phyloP scores from a whole-genome alignment of 768 basidiomycete species.

The Kwoniella pini region DNA sequence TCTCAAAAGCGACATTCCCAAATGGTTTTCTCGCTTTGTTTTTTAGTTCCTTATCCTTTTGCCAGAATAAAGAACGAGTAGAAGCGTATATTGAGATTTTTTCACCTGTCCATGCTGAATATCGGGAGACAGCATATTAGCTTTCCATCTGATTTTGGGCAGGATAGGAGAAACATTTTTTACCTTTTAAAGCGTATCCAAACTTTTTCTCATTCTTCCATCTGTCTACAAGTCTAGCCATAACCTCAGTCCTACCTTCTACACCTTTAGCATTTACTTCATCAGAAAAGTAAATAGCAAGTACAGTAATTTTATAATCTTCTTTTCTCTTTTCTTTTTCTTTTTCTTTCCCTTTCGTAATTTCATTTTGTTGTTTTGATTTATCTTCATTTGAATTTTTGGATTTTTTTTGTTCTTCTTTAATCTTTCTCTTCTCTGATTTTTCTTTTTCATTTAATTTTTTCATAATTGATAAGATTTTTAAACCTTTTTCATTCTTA shows the following conservation, averaged over 20 bases:
- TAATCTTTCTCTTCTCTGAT: neutral
- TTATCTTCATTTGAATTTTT: neutral
- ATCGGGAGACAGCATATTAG: too few relatives aligned
- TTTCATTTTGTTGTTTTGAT: constrained; percentile 3
- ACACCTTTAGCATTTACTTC: constrained; percentile 31
- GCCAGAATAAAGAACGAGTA: constrained; percentile 26
- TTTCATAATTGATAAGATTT: constrained; percentile 49
- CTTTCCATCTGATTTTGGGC: too few relatives aligned
- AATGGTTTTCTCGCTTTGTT: constrained; percentile 59
- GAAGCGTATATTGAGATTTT: constrained; percentile 61
- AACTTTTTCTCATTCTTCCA: constrained; percentile 54
- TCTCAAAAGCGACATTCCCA: constrained; percentile 63
- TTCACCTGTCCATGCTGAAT: constrained; percentile 84
- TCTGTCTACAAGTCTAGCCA: constrained; percentile 29
- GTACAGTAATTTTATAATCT: neutral
- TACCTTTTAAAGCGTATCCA: constrained; percentile 51
- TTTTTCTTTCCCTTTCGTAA: neutral
- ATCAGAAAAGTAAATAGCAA: constrained; percentile 31
- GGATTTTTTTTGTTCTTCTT: neutral
- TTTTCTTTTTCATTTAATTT: constrained; percentile 43
- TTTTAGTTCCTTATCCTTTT: neutral
- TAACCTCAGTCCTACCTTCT: constrained; percentile 20
- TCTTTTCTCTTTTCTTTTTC: constrained; percentile 1
- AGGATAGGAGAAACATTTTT: too few relatives aligned
- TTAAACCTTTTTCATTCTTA: neutral